Evolutionary conservation across 2,329 filamentous ascomycete species (phyloP), one percentile per base, ranked within the genome.

Genomic region (Penicillium nordicum): DNA sequence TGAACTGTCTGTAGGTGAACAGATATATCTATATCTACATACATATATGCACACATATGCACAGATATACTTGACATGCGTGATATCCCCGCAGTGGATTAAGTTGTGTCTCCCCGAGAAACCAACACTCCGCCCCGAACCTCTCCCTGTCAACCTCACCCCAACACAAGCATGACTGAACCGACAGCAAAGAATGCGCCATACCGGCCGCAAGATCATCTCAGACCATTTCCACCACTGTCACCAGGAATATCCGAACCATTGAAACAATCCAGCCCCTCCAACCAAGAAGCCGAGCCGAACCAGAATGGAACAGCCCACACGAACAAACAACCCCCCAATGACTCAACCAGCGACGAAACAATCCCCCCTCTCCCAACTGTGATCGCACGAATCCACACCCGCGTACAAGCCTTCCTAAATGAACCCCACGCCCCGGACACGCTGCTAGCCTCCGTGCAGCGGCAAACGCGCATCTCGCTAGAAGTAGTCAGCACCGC

Each of bases 401-500:
- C 60, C 63, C 37, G 82, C 81, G 59, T 95, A 57, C 77, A 83
- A 47, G 78, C 80, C 25, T 92, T 96, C 68, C 79, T 95, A 53
- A 78, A 78, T 45, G 80, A 85, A 61, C 74, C 83, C 32, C 78
- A 84, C 57, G 77, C 80, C 3, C 81, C 82, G 21, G 77, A 83
- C 52, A 73, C 83, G 43, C 68, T 75, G 42, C 75, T 92, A 56
- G 79, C 76, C 64, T 79, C 79, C 53, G 84, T 92, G 29, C 92
- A 97, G 76, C 75, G 78, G 55, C 92, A 94, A 78, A 88, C 89
- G 44, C 83, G 85, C 58, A 79, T 84, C 51, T 88, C 91, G 25
- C 80, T 96, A 67, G 80, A 76, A 23, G 86, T 96, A 23, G 85
- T 97, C 56, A 82, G 85, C 58, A 83, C 90, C 66, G 90, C 92